Evolutionary conservation across 1,139 yeast species (phyloP), one percentile per base, ranked within the genome.

Genomic region (Suhomyces bokatorum): DNA sequence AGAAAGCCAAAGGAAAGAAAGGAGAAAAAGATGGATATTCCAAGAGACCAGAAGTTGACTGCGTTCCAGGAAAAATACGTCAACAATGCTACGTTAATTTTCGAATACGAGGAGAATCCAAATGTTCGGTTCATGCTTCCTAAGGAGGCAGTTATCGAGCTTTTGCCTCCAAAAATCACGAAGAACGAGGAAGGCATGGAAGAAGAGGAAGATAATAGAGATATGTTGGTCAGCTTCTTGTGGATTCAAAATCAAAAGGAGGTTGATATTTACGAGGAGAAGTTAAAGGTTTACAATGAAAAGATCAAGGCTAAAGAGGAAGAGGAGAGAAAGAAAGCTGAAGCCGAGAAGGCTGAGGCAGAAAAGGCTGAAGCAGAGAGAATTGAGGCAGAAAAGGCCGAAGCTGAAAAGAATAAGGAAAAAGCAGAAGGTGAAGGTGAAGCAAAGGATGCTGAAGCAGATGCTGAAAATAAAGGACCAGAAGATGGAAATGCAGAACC

Each of bases 81-180:
- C 32, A 65, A 77, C 34, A 80, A 81, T 56, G 90, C 95, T 0
- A 86, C 88, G 40, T 63, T 93, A 38, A 82, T 90, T 12, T 84
- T 93, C 64, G 99, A 93, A 63, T 91, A 83, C 65, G 77, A 77
- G 32, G 98, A 93, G 55, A 85, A 84, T 60, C 79, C 95, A 0
- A 78, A 85, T 43, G 85, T 85, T 9, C 75, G 98, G 45, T 91
- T 79, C 56, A 66, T 78, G 48, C 58, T 91, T 2, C 97, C 98
- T 0, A 83, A 83, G 51, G 80, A 86, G 53, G 79, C 93, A 1
- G 77, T 91, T 4, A 72, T 86, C 50, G 97, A 91, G 64, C 79
- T 80, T 4, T 52, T 79, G 2, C 63, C 65, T 2, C 59, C 64
- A 2, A 43, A 52, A 12, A 51, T 54, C 8, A 48, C 48, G 43